These are phyloP conservation scores for Kazachstania psychrophila DNA, from an alignment of 805 yeast species.

Conservation along the genomic window DNA sequence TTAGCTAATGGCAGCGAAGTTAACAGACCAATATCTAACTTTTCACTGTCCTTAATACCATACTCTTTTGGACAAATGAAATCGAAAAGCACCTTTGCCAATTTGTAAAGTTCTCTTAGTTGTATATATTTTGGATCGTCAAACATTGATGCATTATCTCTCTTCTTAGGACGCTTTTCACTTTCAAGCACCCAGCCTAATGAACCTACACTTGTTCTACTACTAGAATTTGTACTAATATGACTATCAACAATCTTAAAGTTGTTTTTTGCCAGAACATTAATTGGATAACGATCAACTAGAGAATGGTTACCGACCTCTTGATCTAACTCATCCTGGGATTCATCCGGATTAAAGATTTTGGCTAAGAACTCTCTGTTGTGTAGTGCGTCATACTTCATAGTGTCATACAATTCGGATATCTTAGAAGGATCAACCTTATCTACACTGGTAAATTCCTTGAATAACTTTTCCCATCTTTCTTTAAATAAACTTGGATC, in stretches of 20 bases:
- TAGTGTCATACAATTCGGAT: constrained; percentile 92
- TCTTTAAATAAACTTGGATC: constrained; percentile 85
- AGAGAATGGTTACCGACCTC: constrained; percentile 35
- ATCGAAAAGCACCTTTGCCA: constrained; percentile 90
- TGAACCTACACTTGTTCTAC: constrained; percentile 44
- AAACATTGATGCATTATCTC: constrained; percentile 40
- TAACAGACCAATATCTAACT: constrained; percentile 87
- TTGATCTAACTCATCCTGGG: constrained; percentile 28
- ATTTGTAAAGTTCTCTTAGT: constrained; percentile 76
- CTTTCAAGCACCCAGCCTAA: constrained; percentile 62
- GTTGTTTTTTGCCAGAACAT: constrained; percentile 65
- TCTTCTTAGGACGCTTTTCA: constrained; percentile 21
- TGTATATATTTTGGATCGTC: constrained; percentile 73
- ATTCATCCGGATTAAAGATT: constrained; percentile 60
- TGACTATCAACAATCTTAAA: constrained; percentile 46
- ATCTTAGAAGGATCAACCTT: constrained; percentile 97
- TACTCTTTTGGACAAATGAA: constrained; percentile 98
- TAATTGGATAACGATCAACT: constrained; percentile 65
- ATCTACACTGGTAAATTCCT: constrained; percentile 84
- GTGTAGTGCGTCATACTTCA: constrained; percentile 96
- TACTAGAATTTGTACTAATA: constrained; percentile 8
- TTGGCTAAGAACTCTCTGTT: constrained; percentile 80
- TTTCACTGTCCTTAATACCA: constrained; percentile 92
- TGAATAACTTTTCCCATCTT: constrained; percentile 94
- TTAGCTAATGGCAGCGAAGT: constrained; percentile 91